Base-by-base conservation (phyloP, 139 green algal genomes). In the Picochlorum sp. region DNA sequence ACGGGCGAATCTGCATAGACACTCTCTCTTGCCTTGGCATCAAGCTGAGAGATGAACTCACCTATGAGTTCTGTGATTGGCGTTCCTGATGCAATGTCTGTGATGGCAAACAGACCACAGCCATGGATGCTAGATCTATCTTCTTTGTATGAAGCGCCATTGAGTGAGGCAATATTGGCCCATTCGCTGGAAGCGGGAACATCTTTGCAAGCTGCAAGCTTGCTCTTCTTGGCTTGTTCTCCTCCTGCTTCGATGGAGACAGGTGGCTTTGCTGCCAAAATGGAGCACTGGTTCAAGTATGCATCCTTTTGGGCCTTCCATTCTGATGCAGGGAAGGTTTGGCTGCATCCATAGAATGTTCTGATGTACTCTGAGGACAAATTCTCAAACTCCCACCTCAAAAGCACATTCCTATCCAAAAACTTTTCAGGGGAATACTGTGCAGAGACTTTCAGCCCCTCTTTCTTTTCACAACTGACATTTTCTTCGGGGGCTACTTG, bases 91-190 rank as follows among this genome's bases (percentile, higher is more conserved):
- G 20, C 58, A 15, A 65, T 65, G 7, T 51, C 57, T 3, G 13
- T 16, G 6, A n/a, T 58, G 13, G 58, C 41, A 26, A 65, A 26
- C 5, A 65, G 44, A 65, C 58, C 58, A 52, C 21, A 30, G 58
- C 58, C 58, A 65, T 65, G 58, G 20, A 65, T 65, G 0, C 13
- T 23, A 50, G 58, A 65, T n/a, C 13, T 20, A 8, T 26, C 58
- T 54, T 54, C 47, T 54, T 54, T 54, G 47, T 21, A 54, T 26
- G 11, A 20, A 54, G n/a, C 47, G 0, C 6, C 47, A 54, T 54
- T 13, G 18, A 54, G n/a, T 13, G 16, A 26, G 47, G 7, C 47
- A 54, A 54, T 26, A 20, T 26, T 54, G n/a, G 11, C 34, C 34
- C 34, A 41, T 41, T 41, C 34, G 34, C 34, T 41, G 7, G 8